Base-by-base conservation (phyloP, 768 basidiomycete genomes). In the Tephrocybe sp. region DNA sequence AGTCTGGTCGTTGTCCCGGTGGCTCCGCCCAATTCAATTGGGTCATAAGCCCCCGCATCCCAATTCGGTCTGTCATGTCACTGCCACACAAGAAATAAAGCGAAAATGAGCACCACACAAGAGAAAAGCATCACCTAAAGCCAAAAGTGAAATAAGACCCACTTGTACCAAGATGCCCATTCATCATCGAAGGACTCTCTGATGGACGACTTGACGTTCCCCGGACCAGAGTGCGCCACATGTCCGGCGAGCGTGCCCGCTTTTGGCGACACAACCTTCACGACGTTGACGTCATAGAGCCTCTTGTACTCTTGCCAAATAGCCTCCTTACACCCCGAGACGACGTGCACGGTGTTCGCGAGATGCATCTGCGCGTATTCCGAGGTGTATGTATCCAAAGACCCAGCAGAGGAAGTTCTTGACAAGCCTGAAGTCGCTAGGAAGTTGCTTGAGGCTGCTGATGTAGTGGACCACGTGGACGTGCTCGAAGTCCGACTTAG, bases 151-250 rank as follows among this genome's bases (percentile, higher is more conserved):
- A n/a, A 15, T 15, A 14, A n/a, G 11, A 65, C 83, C 62, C 42
- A 90, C 88, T 74, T 77, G 66, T 83, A 75, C 88, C 88, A 90
- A 44, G 82, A 81, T 8, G 66, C 66, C 86, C 88, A 89, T 44
- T 80, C 80, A 1, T 69, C 63, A 30, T 88, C 85, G 50, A 90
- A 90, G 39, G 81, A 78, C 44, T 81, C 82, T 3, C 81, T 75
- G 15, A 73, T 68, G 51, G 58, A 54, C 6, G 56, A 58, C n/a
- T 51, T 58, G 45, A 48, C 26, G 37, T 54, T 47, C 12, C 50
- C 28, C 1, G 45, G 40, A 10, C 46, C 50, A 17, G 49, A 43
- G 25, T 42, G 47, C 12, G 59, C 51, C 1, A 36, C 39, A 8
- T 53, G 18, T 2, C 51, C 51, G 2, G 51, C 46, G 15, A 32